A percentile compares a stretch with the other conserved stretches of the same genome.
Conservation (phyloP, 129 eudicot genomes). For the Flaveria trinervia region DNA sequence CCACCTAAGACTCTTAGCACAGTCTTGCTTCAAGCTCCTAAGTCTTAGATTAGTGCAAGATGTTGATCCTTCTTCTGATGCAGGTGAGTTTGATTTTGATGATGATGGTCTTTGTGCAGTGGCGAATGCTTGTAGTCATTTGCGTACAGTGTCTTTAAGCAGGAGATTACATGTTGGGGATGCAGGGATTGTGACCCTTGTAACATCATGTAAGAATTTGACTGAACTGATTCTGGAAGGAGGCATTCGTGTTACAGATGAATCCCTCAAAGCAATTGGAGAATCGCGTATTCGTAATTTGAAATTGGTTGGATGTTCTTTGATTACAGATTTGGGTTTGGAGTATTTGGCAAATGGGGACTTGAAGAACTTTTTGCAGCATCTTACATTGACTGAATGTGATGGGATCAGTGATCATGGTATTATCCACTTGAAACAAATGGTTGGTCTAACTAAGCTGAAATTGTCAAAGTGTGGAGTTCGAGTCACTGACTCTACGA, state of each 20-base stretch:
- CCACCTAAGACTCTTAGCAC: neutral
- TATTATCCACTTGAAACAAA: slow-evolving; percentile 14
- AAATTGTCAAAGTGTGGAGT: slow-evolving; percentile 18
- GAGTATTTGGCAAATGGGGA: slow-evolving; percentile 14
- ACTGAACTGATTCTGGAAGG: neutral
- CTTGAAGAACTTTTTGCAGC: neutral
- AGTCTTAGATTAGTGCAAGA: neutral
- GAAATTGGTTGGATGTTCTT: slow-evolving; percentile 7
- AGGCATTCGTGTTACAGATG: slow-evolving; percentile 14
- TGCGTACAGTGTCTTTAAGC: neutral
- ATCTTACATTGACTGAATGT: slow-evolving; percentile 1
- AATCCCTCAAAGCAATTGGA: slow-evolving; percentile 26
- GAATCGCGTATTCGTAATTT: slow-evolving; percentile 1
- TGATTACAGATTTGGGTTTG: slow-evolving; percentile 22
- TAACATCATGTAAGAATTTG: slow-evolving; percentile 8
- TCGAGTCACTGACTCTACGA: slow-evolving; percentile 1
- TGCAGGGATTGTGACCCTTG: slow-evolving; percentile 19
- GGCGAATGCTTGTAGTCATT: slow-evolving; percentile 9
- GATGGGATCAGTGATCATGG: slow-evolving; percentile 18
- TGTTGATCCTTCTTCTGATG: neutral
- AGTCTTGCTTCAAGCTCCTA: neutral
- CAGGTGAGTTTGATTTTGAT: slow-evolving; percentile 28
- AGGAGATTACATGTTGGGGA: slow-evolving; percentile 26
- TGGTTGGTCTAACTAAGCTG: slow-evolving; percentile 3
- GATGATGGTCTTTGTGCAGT: slow-evolving; percentile 30